Evolutionary conservation across 2,329 filamentous ascomycete genomes (phyloP).

Genomic region (Conoideocrella luteorostrata): DNA sequence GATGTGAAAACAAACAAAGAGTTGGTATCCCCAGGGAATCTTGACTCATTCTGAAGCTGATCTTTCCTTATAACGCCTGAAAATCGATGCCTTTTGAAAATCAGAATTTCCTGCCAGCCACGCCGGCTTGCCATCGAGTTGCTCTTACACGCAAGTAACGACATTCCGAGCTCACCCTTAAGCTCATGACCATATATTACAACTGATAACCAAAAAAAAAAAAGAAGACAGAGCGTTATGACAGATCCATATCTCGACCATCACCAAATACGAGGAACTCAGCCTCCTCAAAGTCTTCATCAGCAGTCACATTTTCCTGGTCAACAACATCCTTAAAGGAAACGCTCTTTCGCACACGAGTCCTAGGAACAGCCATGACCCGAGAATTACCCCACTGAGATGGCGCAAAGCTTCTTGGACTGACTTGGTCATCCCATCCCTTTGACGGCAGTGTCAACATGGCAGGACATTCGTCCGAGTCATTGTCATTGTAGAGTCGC

Average conservation of each 20-base stretch:
- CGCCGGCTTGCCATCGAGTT: background rate
- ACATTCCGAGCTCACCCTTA: background rate
- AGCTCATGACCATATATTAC: no score
- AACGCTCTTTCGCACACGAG: constrained; percentile 21
- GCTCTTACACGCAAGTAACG: background rate
- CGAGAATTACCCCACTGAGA: constrained; percentile 33
- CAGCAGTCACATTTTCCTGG: constrained; percentile 42
- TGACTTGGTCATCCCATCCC: constrained; percentile 32
- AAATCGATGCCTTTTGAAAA: background rate
- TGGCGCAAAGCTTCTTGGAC: constrained; percentile 32
- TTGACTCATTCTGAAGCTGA: background rate
- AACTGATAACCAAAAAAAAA: background rate
- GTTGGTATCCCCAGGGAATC: background rate
- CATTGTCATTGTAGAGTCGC: constrained; percentile 39
- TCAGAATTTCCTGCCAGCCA: background rate
- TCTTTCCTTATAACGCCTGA: background rate
- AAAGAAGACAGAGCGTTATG: constrained; percentile 1
- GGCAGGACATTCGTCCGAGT: constrained; percentile 22
- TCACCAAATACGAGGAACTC: constrained; percentile 50
- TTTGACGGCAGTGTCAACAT: constrained; percentile 6
- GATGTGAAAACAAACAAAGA: background rate
- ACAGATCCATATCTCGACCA: constrained; percentile 36
- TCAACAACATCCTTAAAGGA: constrained; percentile 22
- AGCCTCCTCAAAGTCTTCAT: constrained; percentile 62
- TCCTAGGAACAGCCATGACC: constrained; percentile 42